These are phyloP conservation scores for Vitrella brassicaformis DNA, from an alignment of 73 alveolate species.

Conservation along the genomic window DNA sequence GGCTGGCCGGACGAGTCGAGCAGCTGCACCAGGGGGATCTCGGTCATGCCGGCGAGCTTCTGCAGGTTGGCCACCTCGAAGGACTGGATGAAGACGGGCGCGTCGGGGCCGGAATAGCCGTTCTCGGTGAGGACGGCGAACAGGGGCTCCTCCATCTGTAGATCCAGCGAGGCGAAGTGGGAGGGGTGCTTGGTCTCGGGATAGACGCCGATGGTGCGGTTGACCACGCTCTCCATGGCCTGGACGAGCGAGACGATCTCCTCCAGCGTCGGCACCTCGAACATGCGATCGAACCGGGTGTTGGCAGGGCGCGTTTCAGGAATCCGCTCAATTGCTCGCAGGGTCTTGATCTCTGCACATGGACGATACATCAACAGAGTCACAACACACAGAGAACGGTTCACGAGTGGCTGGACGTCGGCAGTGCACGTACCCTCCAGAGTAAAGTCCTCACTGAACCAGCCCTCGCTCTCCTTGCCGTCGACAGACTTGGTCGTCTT, in stretches of 20 bases:
- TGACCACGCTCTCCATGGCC: neutral
- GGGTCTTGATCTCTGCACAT: constrained; percentile 18
- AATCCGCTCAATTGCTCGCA: constrained; percentile 19
- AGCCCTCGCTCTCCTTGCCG: constrained; percentile 10
- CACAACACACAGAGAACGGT: too few species aligned
- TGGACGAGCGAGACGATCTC: constrained; percentile 3
- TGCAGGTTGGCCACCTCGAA: constrained; percentile 21
- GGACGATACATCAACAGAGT: too few species aligned
- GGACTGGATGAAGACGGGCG: constrained; percentile 46
- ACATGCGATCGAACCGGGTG: constrained; percentile 5
- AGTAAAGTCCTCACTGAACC: constrained; percentile 34
- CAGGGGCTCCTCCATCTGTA: constrained; percentile 15
- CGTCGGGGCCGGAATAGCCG: constrained; percentile 14
- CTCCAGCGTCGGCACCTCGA: constrained; percentile 21
- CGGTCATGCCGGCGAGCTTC: constrained; percentile 17
- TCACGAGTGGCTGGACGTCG: too few species aligned
- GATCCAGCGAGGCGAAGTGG: constrained; percentile 12
- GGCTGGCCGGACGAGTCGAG: constrained; percentile 10
- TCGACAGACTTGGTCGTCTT: constrained; percentile 5
- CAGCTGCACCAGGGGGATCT: constrained; percentile 37
- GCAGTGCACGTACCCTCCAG: too few species aligned
- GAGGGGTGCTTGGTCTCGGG: constrained; percentile 29
- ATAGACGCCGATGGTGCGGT: constrained; percentile 28
- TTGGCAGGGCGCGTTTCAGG: constrained; percentile 4
- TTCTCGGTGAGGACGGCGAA: constrained; percentile 3